Conservation (phyloP, 1,284 basidiomycete species). For the Heterobasidion occidentale region DNA sequence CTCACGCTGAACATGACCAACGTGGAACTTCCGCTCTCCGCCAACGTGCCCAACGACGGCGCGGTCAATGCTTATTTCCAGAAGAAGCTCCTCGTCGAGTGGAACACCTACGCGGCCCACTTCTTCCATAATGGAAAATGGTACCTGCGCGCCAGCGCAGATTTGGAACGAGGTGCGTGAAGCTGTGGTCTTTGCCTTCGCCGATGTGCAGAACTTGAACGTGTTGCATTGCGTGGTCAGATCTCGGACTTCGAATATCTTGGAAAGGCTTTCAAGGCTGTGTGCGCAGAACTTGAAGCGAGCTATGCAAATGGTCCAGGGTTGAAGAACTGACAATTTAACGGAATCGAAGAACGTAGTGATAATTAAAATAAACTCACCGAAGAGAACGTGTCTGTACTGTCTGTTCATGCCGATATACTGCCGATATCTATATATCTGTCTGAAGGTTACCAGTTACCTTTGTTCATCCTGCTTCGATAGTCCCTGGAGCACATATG, state of each 20-base stretch:
- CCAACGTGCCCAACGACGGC: constrained; percentile 16
- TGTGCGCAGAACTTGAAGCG: not conserved
- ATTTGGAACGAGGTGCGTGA: constrained; percentile 64
- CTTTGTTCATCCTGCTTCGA: no score
- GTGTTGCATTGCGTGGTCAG: not conserved
- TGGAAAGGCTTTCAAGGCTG: not conserved
- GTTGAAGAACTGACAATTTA: not conserved
- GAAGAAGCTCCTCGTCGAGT: constrained; percentile 30
- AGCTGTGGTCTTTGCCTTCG: not conserved
- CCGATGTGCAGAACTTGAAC: not conserved
- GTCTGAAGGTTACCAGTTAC: no score
- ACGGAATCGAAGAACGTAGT: no score
- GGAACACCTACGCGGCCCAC: constrained; percentile 34
- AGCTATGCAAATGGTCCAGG: not conserved
- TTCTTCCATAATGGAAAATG: constrained; percentile 56
- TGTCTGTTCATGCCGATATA: no score
- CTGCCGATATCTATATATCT: no score
- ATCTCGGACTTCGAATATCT: constrained; percentile 1
- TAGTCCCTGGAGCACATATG: no score
- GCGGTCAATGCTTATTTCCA: constrained; percentile 27
- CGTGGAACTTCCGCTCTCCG: constrained; percentile 37
- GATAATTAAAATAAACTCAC: no score
- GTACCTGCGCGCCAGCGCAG: constrained; percentile 69
- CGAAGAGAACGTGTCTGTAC: no score
- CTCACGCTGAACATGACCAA: constrained; percentile 71